Evolutionary conservation across 2,329 filamentous ascomycete genomes (phyloP).

Genomic region (Aureobasidium pullulans): DNA sequence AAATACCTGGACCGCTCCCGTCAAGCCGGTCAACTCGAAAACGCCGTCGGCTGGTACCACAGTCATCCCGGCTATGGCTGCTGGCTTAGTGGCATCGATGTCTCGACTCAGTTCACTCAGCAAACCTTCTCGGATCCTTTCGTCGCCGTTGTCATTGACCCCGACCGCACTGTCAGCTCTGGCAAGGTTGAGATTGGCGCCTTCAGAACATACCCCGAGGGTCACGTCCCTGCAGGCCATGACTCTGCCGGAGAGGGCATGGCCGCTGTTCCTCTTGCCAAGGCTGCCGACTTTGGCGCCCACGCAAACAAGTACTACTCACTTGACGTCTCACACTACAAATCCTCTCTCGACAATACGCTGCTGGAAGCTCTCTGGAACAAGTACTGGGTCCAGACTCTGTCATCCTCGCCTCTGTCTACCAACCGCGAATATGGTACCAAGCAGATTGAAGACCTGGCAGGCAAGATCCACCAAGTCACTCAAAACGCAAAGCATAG

Average conservation of each 20-base stretch:
- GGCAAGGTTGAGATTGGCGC: slow-evolving; percentile 97
- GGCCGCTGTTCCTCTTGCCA: slow-evolving; percentile 78
- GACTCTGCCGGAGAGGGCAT: slow-evolving; percentile 42
- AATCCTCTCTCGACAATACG: slow-evolving; percentile 80
- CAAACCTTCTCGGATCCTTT: slow-evolving; percentile 86
- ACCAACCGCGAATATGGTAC: slow-evolving; percentile 90
- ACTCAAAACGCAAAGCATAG: slow-evolving; percentile 28
- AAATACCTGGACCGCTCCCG: slow-evolving; percentile 71
- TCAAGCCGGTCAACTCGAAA: slow-evolving; percentile 72
- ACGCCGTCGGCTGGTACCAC: slow-evolving; percentile 97
- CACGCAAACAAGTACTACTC: slow-evolving; percentile 87
- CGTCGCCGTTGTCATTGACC: slow-evolving; percentile 91
- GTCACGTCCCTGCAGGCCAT: slow-evolving; percentile 51
- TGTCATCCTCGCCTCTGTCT: slow-evolving; percentile 82
- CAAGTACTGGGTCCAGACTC: slow-evolving; percentile 97
- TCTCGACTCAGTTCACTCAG: slow-evolving; percentile 77
- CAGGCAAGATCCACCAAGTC: slow-evolving; percentile 62
- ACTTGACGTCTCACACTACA: slow-evolving; percentile 88
- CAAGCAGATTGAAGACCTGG: slow-evolving; percentile 84
- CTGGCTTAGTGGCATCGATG: slow-evolving; percentile 95
- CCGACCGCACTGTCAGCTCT: slow-evolving; percentile 86
- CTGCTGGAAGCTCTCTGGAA: slow-evolving; percentile 90
- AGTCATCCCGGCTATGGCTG: slow-evolving; percentile 96
- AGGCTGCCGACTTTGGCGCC: slow-evolving; percentile 92
- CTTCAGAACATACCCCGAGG: slow-evolving; percentile 81